Conservation (phyloP, 768 basidiomycete species). For the Mycena filopes region DNA sequence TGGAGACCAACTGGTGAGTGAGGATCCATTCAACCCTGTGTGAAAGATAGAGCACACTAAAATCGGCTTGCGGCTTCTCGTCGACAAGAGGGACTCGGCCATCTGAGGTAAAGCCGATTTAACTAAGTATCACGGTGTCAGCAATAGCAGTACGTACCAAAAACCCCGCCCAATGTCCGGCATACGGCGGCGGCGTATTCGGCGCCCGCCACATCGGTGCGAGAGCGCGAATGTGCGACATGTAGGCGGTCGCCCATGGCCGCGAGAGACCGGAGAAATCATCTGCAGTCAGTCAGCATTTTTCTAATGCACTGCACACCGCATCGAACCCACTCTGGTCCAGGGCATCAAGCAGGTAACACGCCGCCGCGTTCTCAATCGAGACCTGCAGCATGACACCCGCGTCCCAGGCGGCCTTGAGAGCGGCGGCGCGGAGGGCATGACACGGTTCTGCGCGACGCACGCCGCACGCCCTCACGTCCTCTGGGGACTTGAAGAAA, state of each 20-base stretch:
- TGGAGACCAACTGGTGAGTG: background rate
- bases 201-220: constrained; percentile 4
- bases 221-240: constrained; percentile 15
- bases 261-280: background rate
- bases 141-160: background rate
- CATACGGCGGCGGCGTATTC: background rate
- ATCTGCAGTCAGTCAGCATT: background rate
- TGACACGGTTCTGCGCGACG: background rate
- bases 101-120: background rate
- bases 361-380: constrained; percentile 14
- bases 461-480: constrained; percentile 1
- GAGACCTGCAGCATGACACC: constrained; percentile 12
- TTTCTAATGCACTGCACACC: background rate
- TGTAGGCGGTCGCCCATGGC: constrained; percentile 21
- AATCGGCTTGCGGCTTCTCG: constrained; percentile 8
- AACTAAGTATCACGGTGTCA: background rate
- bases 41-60: background rate
- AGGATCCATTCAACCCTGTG: too few relatives aligned
- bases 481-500: background rate
- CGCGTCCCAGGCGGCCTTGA: constrained; percentile 9
- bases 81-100: constrained; percentile 10
- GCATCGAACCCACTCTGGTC: constrained; percentile 1
- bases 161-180: constrained; percentile 11
- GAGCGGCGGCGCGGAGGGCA: background rate
- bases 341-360: constrained; percentile 7